These are phyloP conservation scores for Cephalotrichum gorgonifer DNA, from an alignment of 2,329 filamentous ascomycete species.

Conservation along the genomic window DNA sequence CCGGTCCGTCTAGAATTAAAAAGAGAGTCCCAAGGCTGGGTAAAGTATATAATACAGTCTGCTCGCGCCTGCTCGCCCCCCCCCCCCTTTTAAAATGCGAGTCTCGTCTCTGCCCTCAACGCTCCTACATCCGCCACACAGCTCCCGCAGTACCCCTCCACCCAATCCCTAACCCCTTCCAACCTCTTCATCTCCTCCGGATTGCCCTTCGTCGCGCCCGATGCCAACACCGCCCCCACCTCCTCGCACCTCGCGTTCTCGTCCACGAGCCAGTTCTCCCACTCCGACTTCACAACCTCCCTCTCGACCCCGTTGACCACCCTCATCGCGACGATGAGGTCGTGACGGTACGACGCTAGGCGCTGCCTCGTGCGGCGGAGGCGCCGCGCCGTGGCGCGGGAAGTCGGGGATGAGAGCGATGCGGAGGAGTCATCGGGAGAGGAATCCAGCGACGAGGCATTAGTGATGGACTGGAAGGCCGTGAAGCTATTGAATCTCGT, in stretches of 20 bases:
- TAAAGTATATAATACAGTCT: too few relatives aligned
- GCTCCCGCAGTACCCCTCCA: conserved; percentile 45
- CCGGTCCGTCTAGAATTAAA: too few relatives aligned
- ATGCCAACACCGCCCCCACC: conserved; percentile 17
- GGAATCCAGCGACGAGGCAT: conserved; percentile 46
- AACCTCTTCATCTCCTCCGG: conserved; percentile 19
- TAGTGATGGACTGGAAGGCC: conserved; percentile 51
- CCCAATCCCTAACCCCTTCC: conserved; percentile 34
- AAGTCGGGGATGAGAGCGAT: conserved; percentile 33
- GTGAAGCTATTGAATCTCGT: conserved; percentile 33
- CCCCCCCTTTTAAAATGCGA: conserved; percentile 8
- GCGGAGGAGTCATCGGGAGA: conserved; percentile 42
- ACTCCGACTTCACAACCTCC: conserved; percentile 78
- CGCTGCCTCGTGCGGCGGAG: conserved; percentile 73
- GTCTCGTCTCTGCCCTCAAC: conserved; percentile 19
- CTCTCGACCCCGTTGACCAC: conserved; percentile 82
- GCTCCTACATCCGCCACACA: conserved; percentile 34
- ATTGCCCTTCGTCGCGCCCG: conserved; percentile 8
- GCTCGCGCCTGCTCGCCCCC: neutral
- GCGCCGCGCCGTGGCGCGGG: conserved; percentile 47
- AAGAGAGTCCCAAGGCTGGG: too few relatives aligned
- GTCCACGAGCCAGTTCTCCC: conserved; percentile 82
- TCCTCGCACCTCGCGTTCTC: conserved; percentile 69
- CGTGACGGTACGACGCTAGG: conserved; percentile 76
- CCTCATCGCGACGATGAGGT: conserved; percentile 80